A percentile compares a stretch with the other conserved stretches of the same genome.
Evolutionary conservation across 208 protist genomes (phyloP).

Genomic region (Tritrichomonas foetus): DNA sequence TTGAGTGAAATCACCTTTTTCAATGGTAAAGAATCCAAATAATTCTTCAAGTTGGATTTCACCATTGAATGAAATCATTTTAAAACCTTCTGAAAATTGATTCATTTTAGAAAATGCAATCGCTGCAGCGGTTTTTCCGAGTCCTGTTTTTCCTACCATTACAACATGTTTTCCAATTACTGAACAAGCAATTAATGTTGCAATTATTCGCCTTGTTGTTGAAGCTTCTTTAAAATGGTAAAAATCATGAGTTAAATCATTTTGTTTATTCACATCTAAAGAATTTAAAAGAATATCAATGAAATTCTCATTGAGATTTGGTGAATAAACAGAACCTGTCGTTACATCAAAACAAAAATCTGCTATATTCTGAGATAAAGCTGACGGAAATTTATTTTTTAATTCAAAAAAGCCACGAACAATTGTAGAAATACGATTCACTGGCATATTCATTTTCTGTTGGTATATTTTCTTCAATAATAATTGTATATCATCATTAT

Average conservation of each 20-base stretch:
- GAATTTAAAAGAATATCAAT: too few relatives aligned
- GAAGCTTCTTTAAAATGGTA: background rate
- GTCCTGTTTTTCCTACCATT: background rate
- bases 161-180: background rate
- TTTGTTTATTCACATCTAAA: background rate
- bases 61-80: background rate
- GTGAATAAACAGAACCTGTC: too few relatives aligned
- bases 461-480: too few relatives aligned
- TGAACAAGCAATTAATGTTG: background rate
- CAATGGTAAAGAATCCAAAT: background rate
- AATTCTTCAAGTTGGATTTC: background rate
- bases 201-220: background rate
- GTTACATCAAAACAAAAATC: too few relatives aligned
- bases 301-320: too few relatives aligned
- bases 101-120: background rate
- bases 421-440: too few relatives aligned
- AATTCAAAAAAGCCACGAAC: too few relatives aligned
- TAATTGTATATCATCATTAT: too few relatives aligned
- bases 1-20: background rate
- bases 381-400: too few relatives aligned
- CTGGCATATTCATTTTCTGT: too few relatives aligned
- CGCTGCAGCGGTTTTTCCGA: background rate
- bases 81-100: background rate
- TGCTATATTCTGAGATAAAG: too few relatives aligned
- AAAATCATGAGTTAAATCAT: too few relatives aligned